Base-by-base conservation (phyloP, 2,329 filamentous ascomycete genomes). In the Zymoseptoria pseudotritici region DNA sequence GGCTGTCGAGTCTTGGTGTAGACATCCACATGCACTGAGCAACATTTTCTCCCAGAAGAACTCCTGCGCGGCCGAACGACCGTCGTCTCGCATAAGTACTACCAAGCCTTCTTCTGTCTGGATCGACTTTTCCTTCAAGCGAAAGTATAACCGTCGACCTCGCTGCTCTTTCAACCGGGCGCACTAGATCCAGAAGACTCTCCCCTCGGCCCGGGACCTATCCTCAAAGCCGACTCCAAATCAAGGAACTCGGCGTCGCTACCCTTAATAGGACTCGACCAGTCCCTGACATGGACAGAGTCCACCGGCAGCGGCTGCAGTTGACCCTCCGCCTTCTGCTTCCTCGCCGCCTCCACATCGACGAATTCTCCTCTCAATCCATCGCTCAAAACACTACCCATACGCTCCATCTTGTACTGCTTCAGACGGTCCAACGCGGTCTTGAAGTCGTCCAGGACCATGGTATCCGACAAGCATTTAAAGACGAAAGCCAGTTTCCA, bases 381-480 rank as follows among this genome's bases (percentile, higher is more conserved):
- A 53, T 70, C 66, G 53, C 65, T 68, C 19, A 68, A 58, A 1
- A 68, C 58, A 29, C 66, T 69, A 51, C 67, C 67, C 56, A 70
- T 61, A 1, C 62, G 72, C 21, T 73, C 73, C 50, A 80, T 72
- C 54, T 76, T 76, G 67, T 78, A 75, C n/a, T 75, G 71, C 60
- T 76, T 73, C 51, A 81, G 66, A 4, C 76, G 73, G 60, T 80
- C 79, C 22, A 81, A 69, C 0, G 78, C 79, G 2, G 84, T 86
- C 67, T 87, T 87, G 79, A 88, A 88, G 66, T 88, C 85, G 67
- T 88, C 85, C 10, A 88, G 79, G 56, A 88, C 80, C 56, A 88
- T 83, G 0, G 81, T 84, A 67, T 88, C 85, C 20, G 84, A 86
- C 53, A 87, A 77, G 62, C 85, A 87, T 72, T 87, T 87, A 77